Base-by-base conservation (phyloP, 179 eudicot species). In the Sideroxylon spinosum region DNA sequence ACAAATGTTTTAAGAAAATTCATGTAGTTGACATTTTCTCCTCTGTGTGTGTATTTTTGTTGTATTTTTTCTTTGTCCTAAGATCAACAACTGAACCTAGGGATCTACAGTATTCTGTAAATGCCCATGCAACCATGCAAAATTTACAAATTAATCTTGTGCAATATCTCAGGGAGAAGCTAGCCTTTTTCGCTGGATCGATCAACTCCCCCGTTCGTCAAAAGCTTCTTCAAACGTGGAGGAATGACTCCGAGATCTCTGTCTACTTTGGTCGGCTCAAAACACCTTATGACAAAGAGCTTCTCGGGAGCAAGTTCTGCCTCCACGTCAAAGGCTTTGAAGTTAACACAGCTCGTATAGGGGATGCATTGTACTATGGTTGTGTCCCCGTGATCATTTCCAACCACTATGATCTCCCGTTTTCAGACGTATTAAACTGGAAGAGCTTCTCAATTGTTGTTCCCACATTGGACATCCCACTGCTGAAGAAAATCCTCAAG, bases 301-400 rank as follows among this genome's bases (percentile, higher is more conserved):
- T 95, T 37, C 89, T 91, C 0, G 37, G 85, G 26, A 93, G 93
- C 81, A 91, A 91, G 80, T 90, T 87, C 75, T 91, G 99, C 79
- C 81, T 95, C 32, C 99, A 93, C 29, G 91, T 92, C 29, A 91
- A 91, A 78, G 99, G 99, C 23, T 95, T 84, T 52, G 98, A 95
- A 82, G 97, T 95, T 13, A 95, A 93, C 86, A 92, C 97, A 0
- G 97, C 99, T 28, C 91, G 95, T 46, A 78, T 95, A 0, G 95
- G 93, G 4, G 98, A 95, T 65, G 84, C 98, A 28, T 9, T 95
- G 7, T 95, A 84, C 76, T 90, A 95, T 37, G 97, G 98, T 13
- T 95, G 99, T 62, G 94, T 95, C 32, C 99, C 98, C 0, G 98
- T 93, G 8, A 82, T 95, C 70, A 59, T 95, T 7, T 95, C 99